Evolutionary conservation across 2,329 filamentous ascomycete genomes (phyloP).

Genomic region (Colletotrichum karsti): DNA sequence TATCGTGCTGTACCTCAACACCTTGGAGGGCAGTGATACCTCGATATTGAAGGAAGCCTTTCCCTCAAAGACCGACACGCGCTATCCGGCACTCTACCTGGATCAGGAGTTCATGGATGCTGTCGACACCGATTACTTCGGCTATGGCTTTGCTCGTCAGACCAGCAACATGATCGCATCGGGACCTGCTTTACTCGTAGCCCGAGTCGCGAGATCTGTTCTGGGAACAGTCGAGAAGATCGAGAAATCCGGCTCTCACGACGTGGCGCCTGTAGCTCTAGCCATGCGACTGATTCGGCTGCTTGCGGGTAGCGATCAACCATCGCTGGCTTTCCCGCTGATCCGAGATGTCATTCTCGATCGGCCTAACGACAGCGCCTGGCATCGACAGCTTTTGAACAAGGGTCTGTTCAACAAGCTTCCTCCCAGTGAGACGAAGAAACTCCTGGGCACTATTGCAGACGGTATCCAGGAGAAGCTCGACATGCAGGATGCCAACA

Average conservation of each 20-base stretch:
- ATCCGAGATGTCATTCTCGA: neutral
- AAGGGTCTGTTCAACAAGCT: neutral
- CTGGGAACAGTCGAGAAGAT: neutral
- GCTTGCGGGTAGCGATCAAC: neutral
- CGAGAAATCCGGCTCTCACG: neutral
- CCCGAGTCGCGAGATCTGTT: neutral
- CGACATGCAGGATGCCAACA: neutral
- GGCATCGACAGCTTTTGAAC: slow-evolving; percentile 8
- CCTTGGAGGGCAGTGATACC: neutral
- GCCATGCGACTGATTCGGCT: neutral
- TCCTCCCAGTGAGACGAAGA: neutral
- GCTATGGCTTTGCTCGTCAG: neutral
- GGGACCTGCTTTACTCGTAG: neutral
- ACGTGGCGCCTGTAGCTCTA: neutral
- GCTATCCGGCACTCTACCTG: slow-evolving; percentile 4
- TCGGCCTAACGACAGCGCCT: slow-evolving; percentile 4
- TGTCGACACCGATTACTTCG: neutral
- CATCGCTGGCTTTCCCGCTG: slow-evolving; percentile 7
- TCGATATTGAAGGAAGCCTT: slow-evolving; percentile 2
- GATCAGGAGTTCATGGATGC: slow-evolving; percentile 7
- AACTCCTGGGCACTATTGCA: neutral
- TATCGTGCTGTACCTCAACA: slow-evolving; percentile 6
- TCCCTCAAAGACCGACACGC: neutral
- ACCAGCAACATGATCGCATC: neutral
- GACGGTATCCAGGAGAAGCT: neutral